These are phyloP conservation scores for Cercospora sp. DNA, from an alignment of 2,329 filamentous ascomycete species.

Conservation along the genomic window DNA sequence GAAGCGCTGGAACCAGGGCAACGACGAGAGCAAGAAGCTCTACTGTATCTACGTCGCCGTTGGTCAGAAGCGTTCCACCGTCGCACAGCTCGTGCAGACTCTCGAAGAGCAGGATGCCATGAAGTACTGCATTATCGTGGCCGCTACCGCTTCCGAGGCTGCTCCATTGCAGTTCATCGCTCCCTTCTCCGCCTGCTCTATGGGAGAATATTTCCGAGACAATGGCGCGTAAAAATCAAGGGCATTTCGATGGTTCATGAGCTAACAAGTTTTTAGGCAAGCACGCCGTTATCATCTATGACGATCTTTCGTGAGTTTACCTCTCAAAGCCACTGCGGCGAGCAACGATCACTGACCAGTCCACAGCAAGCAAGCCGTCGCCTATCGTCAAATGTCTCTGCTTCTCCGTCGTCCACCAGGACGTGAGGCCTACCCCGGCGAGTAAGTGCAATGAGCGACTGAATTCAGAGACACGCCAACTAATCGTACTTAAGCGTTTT, in stretches of 20 bases:
- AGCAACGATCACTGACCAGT: background rate
- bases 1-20: constrained; percentile 89
- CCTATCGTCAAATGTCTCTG: constrained; percentile 90
- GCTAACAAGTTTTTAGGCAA: too few species aligned
- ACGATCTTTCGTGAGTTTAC: constrained; percentile 80
- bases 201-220: constrained; percentile 15
- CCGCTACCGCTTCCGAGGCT: constrained; percentile 95
- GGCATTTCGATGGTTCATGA: too few species aligned
- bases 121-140: constrained; percentile 94
- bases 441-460: constrained; percentile 50
- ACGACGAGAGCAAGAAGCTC: constrained; percentile 95
- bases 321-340: background rate
- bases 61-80: constrained; percentile 98
- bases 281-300: constrained; percentile 87
- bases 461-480: constrained; percentile 14
- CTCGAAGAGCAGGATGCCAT: constrained; percentile 99
- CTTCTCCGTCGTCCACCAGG: constrained; percentile 95
- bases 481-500: constrained; percentile 62
- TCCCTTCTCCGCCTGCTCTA: constrained; percentile 73
- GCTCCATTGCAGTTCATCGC: constrained; percentile 52
- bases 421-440: constrained; percentile 99
- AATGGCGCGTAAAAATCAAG: too few species aligned
- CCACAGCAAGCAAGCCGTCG: constrained; percentile 70
- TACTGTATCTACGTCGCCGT: constrained; percentile 99
- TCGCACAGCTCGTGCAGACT: constrained; percentile 98